Percentiles rank a stretch among this genome's conserved stretches.
Evolutionary conservation across 2,329 filamentous ascomycete genomes (phyloP).

Genomic region (Shiraia bambusicola): DNA sequence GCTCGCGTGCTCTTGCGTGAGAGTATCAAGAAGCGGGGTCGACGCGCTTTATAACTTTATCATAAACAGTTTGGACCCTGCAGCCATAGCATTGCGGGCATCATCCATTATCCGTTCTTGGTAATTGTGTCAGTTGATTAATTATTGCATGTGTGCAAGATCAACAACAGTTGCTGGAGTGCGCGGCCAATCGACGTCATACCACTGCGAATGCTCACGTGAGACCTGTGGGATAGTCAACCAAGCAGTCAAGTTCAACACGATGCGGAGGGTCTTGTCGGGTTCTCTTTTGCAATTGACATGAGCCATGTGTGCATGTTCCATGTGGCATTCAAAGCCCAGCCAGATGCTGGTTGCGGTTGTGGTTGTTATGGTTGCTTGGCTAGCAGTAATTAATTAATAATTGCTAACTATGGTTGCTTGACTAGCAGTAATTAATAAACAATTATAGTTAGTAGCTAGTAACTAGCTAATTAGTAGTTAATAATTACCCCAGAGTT

Average conservation of each 20-base stretch:
- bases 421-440: no score
- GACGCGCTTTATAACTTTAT: slow-evolving; percentile 15
- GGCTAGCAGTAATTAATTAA: no score
- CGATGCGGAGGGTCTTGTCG: no score
- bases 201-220: slow-evolving; percentile 16
- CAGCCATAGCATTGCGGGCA: slow-evolving; percentile 13
- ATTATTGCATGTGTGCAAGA: no score
- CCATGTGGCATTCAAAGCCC: no score
- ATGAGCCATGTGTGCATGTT: no score
- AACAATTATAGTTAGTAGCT: no score
- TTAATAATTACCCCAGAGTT: neutral
- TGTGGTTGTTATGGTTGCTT: no score
- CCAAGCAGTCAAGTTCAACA: neutral
- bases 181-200: slow-evolving; percentile 12
- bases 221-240: neutral
- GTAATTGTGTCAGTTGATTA: slow-evolving; percentile 7
- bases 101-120: slow-evolving; percentile 6
- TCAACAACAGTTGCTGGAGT: slow-evolving; percentile 9
- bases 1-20: slow-evolving; percentile 13
- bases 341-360: no score
- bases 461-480: no score
- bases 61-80: slow-evolving; percentile 3
- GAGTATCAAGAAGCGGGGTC: slow-evolving; percentile 16
- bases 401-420: no score
- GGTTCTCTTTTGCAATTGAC: no score